Evolutionary conservation across 768 basidiomycete species (phyloP).

Genomic region (Tephrocybe sp.): DNA sequence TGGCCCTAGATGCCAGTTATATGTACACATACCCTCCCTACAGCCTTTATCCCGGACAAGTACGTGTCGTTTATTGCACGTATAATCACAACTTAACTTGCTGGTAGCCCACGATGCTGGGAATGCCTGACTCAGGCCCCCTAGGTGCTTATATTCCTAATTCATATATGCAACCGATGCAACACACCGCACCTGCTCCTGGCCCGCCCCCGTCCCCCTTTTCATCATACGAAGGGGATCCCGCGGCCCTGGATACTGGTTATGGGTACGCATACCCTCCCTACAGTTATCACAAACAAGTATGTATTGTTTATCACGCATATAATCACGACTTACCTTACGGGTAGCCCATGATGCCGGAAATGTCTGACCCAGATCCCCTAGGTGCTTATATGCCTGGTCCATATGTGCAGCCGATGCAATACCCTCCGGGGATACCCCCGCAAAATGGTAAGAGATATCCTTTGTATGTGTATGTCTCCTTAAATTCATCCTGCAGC

Average conservation of each 20-base stretch:
- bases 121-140: conserved; percentile 76
- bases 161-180: conserved; percentile 85
- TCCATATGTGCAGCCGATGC: conserved; percentile 86
- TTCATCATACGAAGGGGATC: conserved; percentile 79
- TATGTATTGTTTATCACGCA: conserved; percentile 30
- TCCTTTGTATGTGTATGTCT: conserved; percentile 8
- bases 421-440: conserved; percentile 77
- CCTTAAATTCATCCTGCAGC: conserved; percentile 36
- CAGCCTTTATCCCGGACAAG: conserved; percentile 75
- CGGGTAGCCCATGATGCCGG: conserved; percentile 77
- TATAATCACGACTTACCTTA: not conserved
- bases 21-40: conserved; percentile 79
- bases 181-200: too few species aligned
- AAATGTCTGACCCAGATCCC: conserved; percentile 76
- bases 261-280: conserved; percentile 78
- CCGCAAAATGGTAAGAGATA: conserved; percentile 68
- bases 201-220: too few species aligned
- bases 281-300: conserved; percentile 77
- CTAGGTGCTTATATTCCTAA: conserved; percentile 78
- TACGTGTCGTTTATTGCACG: conserved; percentile 30
- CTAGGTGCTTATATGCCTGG: conserved; percentile 78
- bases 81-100: not conserved
- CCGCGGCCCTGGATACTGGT: conserved; percentile 57
- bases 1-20: conserved; percentile 61
- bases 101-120: conserved; percentile 77